Conservation (phyloP, 2,329 filamentous ascomycete species). For the Setomelanomma holmii region DNA sequence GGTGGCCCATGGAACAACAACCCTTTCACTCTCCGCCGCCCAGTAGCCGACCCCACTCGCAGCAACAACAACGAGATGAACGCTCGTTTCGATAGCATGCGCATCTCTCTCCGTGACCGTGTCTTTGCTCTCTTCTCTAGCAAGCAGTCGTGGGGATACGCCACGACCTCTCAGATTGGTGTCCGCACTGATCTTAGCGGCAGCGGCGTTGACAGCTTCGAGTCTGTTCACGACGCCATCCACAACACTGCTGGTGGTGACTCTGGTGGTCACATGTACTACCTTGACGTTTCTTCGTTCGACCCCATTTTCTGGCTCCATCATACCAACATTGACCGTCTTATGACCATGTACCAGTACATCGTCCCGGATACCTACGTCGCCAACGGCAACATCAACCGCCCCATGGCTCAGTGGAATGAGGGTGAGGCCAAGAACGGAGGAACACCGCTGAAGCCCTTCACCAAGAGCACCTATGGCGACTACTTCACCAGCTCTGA, state of each 20-base stretch:
- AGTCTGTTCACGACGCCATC: constrained; percentile 44
- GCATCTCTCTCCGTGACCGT: constrained; percentile 45
- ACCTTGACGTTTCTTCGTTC: constrained; percentile 76
- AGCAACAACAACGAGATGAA: constrained; percentile 49
- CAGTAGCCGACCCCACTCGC: constrained; percentile 40
- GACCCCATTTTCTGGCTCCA: constrained; percentile 68
- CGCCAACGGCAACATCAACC: constrained; percentile 49
- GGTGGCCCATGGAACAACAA: constrained; percentile 43
- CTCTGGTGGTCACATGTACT: constrained; percentile 74
- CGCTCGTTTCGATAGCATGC: constrained; percentile 33
- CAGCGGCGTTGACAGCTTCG: constrained; percentile 46
- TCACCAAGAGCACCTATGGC: constrained; percentile 40
- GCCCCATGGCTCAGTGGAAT: constrained; percentile 51
- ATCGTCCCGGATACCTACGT: constrained; percentile 75
- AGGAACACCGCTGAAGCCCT: constrained; percentile 55
- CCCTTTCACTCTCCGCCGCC: constrained; percentile 41
- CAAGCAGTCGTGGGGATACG: constrained; percentile 39
- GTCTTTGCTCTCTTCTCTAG: constrained; percentile 45
- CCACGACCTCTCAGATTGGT: constrained; percentile 40
- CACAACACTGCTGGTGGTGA: constrained; percentile 46
- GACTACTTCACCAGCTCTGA: constrained; percentile 56
- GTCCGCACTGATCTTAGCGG: constrained; percentile 36
- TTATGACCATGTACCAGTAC: constrained; percentile 79
- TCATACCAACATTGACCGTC: constrained; percentile 48
- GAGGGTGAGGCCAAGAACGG: constrained; percentile 56